Evolutionary conservation across 1,139 yeast genomes (phyloP).

Genomic region (Saccharomycopsis phalli): DNA sequence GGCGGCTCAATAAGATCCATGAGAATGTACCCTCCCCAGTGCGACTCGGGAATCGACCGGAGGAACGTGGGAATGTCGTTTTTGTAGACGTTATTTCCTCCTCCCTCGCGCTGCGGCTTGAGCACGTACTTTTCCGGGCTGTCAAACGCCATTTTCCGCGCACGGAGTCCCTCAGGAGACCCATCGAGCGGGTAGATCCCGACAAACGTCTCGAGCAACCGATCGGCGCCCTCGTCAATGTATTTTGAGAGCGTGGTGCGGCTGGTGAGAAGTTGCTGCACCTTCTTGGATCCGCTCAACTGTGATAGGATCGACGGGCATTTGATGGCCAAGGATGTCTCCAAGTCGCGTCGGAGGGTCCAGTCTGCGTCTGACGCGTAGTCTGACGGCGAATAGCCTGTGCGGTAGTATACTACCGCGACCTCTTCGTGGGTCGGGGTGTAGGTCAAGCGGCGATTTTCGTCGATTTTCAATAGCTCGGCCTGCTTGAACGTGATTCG

Average conservation of each 20-base stretch:
- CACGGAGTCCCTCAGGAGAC: constrained; percentile 51
- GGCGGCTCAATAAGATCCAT: constrained; percentile 91
- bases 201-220: constrained; percentile 61
- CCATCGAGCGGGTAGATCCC: constrained; percentile 79
- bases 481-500: constrained; percentile 61
- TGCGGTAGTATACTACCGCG: constrained; percentile 80
- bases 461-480: constrained; percentile 33
- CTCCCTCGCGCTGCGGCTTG: constrained; percentile 97
- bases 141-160: constrained; percentile 59
- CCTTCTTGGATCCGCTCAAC: constrained; percentile 83
- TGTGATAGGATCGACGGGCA: constrained; percentile 89
- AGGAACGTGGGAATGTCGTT: constrained; percentile 73
- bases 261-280: constrained; percentile 78
- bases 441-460: constrained; percentile 40
- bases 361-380: constrained; percentile 57
- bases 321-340: constrained; percentile 71
- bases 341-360: constrained; percentile 67
- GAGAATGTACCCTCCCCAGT: constrained; percentile 86
- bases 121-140: constrained; percentile 66
- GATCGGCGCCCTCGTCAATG: constrained; percentile 27
- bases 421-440: constrained; percentile 55
- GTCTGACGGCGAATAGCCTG: constrained; percentile 81
- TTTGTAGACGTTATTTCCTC: constrained; percentile 86
- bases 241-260: constrained; percentile 40
- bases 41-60: constrained; percentile 47